Conservation (phyloP, 202 grass and related monocot species). For the Dendrocalamus latiflorus region DNA sequence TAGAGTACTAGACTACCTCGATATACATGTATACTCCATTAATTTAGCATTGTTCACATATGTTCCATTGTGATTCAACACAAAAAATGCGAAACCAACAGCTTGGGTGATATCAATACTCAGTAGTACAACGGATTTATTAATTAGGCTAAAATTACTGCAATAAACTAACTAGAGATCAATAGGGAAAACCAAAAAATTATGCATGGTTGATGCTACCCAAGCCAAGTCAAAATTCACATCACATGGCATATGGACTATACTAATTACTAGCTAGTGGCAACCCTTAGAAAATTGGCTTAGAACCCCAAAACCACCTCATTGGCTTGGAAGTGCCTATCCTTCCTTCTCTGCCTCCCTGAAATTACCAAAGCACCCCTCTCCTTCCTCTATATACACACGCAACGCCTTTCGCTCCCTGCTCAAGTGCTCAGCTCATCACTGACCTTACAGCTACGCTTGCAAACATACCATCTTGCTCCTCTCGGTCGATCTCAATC, state of each 20-base stretch:
- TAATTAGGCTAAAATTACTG: no score
- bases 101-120: background rate
- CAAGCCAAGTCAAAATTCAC: background rate
- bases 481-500: background rate
- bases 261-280: constrained; percentile 9
- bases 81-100: background rate
- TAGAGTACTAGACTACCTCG: background rate
- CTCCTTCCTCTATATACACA: constrained; percentile 19
- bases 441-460: background rate
- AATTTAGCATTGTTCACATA: no score
- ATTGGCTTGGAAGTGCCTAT: constrained; percentile 29
- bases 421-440: background rate
- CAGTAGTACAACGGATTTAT: background rate
- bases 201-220: background rate
- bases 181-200: background rate
- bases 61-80: background rate
- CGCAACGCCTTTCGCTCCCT: background rate
- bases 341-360: constrained; percentile 36
- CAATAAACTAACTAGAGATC: background rate
- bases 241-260: background rate
- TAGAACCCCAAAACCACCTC: constrained; percentile 27
- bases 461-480: background rate
- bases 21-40: no score
- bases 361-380: constrained; percentile 31
- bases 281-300: background rate